Base-by-base conservation (phyloP, 1,139 yeast genomes). In the Yamadazyma atmosphaerica region DNA sequence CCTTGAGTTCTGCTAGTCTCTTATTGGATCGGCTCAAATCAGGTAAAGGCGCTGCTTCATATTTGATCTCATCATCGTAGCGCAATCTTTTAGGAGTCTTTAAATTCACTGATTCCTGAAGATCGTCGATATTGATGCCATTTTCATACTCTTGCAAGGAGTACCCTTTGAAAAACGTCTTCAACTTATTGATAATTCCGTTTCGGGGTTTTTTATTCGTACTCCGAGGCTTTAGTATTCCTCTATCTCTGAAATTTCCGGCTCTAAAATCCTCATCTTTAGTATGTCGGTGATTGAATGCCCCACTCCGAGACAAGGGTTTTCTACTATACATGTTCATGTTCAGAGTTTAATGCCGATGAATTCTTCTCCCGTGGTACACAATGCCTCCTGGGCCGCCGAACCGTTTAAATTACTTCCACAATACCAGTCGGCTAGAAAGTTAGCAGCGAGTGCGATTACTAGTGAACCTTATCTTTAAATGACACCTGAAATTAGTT, bases 161-260 rank as follows among this genome's bases (percentile, higher is more conserved):
- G 39, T 49, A 49, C 17, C 37, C 37, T 19, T 39, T 40, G 33
- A 49, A 45, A 21, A 47, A 46, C 4, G 21, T 30, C 23, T 41
- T 40, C 10, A 49, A 38, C 36, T 40, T 44, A 13, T 36, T 31
- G 14, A 49, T 21, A 11, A 47, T 32, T 2, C 51, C 49, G 4
- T 36, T 38, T 12, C 9, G 21, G 8, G 16, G 9, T 4, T 28
- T 16, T n/a, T 33, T 33, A 18, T 26, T 31, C 15, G 33, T n/a
- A 12, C 18, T 18, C n/a, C 35, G 33, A 4, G 48, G 53, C 31
- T 47, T 47, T 6, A 45, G 28, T 9, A 47, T 43, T 3, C 51
- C 51, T 35, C 44, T n/a, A 9, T 43, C 33, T 24, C 19, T 25
- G 12, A 23, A 4, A 9, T n/a, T 12, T 23, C 26, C 12, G 11